phyloP scores from a whole-genome alignment of 2,329 filamentous ascomycete genomes.

The Bipolaris cookei region DNA sequence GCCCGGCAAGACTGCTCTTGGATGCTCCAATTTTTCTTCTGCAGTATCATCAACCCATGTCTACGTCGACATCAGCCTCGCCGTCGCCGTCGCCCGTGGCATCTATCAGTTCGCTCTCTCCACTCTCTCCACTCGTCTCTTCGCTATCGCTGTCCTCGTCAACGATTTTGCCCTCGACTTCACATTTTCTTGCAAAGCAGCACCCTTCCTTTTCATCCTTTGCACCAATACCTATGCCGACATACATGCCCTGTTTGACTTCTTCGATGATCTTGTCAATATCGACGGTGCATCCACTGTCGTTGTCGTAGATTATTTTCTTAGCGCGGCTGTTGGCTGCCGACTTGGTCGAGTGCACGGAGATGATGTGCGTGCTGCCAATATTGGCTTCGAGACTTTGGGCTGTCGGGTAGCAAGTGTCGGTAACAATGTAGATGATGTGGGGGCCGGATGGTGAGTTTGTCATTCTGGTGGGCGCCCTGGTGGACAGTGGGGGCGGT shows the following conservation, averaged over 20 bases:
- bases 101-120: slow-evolving; percentile 13
- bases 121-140: slow-evolving; percentile 8
- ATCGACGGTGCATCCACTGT: slow-evolving; percentile 25
- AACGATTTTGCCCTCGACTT: slow-evolving; percentile 31
- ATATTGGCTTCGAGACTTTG: slow-evolving; percentile 25
- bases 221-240: slow-evolving; percentile 30
- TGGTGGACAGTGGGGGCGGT: slow-evolving; percentile 7
- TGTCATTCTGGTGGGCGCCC: not conserved
- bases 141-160: slow-evolving; percentile 32
- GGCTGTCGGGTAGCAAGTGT: slow-evolving; percentile 28
- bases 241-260: slow-evolving; percentile 28
- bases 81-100: not conserved
- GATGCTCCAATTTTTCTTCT: slow-evolving; percentile 1
- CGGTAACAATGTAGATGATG: slow-evolving; percentile 31
- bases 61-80: slow-evolving; percentile 8
- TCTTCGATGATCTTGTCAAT: slow-evolving; percentile 36
- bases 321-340: slow-evolving; percentile 32
- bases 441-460: slow-evolving; percentile 5
- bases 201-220: slow-evolving; percentile 14
- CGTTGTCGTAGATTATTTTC: slow-evolving; percentile 32
- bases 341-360: slow-evolving; percentile 26
- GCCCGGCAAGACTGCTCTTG: slow-evolving; percentile 4
- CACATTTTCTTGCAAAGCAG: slow-evolving; percentile 34
- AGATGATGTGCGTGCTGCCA: slow-evolving; percentile 26
- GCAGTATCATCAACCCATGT: slow-evolving; percentile 15